These are phyloP conservation scores for Smithsoniella earleae DNA, from an alignment of 163 green algal genomes.

Conservation along the genomic window DNA sequence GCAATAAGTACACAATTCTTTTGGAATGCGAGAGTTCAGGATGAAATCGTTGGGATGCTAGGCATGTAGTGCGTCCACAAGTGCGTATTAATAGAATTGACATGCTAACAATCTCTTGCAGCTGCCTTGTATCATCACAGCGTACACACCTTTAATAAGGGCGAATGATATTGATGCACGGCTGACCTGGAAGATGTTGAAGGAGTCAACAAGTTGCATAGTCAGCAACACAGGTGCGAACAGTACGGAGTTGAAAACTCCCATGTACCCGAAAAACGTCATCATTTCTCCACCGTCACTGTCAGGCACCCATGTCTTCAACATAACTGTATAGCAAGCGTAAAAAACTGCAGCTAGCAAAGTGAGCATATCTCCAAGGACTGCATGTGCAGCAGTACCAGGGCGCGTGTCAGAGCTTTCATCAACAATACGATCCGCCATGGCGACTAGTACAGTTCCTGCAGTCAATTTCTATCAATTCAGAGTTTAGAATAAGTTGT, in stretches of 20 bases:
- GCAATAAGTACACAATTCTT: too few relatives aligned
- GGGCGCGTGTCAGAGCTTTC: neutral
- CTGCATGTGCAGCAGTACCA: neutral
- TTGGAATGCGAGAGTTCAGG: too few relatives aligned
- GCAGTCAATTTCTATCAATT: neutral
- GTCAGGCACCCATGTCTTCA: slow-evolving; percentile 57
- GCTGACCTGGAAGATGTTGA: neutral
- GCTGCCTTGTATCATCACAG: too few relatives aligned
- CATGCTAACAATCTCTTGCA: too few relatives aligned
- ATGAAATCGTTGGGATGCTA: too few relatives aligned
- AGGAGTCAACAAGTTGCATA: slow-evolving; percentile 18
- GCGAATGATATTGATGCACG: neutral
- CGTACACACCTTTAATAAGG: slow-evolving; percentile 32
- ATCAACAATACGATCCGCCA: slow-evolving; percentile 44
- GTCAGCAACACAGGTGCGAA: slow-evolving; percentile 52
- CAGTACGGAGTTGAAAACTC: slow-evolving; percentile 53
- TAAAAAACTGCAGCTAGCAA: slow-evolving; percentile 73
- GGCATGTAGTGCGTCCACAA: too few relatives aligned
- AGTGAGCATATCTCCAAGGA: slow-evolving; percentile 64
- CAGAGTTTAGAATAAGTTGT: neutral
- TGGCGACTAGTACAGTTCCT: slow-evolving; percentile 52
- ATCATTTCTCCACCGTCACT: slow-evolving; percentile 45
- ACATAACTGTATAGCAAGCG: slow-evolving; percentile 73
- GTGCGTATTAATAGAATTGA: too few relatives aligned
- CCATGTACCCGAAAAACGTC: slow-evolving; percentile 80